These are phyloP conservation scores for Fereydounia khargensis DNA, from an alignment of 1,284 basidiomycete genomes.

Conservation along the genomic window DNA sequence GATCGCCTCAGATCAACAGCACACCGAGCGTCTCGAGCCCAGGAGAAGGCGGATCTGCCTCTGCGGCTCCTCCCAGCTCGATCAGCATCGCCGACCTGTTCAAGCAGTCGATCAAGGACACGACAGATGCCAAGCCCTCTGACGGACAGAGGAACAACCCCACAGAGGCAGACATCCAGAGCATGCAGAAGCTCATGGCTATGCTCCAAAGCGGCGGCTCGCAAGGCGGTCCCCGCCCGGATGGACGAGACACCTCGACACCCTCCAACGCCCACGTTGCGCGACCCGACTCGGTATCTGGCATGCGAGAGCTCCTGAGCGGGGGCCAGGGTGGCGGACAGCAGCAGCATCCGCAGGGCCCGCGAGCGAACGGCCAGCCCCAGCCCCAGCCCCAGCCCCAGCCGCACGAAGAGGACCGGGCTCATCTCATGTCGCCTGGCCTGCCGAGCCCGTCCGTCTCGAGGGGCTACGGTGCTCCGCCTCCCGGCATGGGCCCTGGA, in stretches of 20 bases:
- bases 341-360: conserved; percentile 1
- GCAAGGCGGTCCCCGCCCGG: conserved; percentile 1
- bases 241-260: background rate
- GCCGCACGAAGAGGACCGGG: too few relatives aligned
- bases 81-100: conserved; percentile 37
- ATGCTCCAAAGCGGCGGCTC: conserved; percentile 40
- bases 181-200: conserved; percentile 57
- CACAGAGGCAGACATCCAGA: conserved; percentile 46
- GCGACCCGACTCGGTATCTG: conserved; percentile 11
- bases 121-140: too few relatives aligned
- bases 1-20: conserved; percentile 5
- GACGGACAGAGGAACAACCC: conserved; percentile 17
- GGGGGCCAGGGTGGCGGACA: conserved; percentile 5
- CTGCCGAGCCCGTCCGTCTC: too few relatives aligned
- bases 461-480: too few relatives aligned
- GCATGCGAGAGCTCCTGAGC: conserved; percentile 17
- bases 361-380: conserved; percentile 2
- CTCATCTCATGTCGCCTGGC: too few relatives aligned
- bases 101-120: conserved; percentile 17
- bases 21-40: conserved; percentile 3
- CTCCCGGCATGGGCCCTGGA: too few relatives aligned
- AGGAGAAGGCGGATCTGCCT: background rate
- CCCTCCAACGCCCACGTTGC: background rate
- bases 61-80: conserved; percentile 3
- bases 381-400: too few relatives aligned